These are phyloP conservation scores for Beta vulgaris DNA, from an alignment of 148 eudicot species.

Conservation along the genomic window DNA sequence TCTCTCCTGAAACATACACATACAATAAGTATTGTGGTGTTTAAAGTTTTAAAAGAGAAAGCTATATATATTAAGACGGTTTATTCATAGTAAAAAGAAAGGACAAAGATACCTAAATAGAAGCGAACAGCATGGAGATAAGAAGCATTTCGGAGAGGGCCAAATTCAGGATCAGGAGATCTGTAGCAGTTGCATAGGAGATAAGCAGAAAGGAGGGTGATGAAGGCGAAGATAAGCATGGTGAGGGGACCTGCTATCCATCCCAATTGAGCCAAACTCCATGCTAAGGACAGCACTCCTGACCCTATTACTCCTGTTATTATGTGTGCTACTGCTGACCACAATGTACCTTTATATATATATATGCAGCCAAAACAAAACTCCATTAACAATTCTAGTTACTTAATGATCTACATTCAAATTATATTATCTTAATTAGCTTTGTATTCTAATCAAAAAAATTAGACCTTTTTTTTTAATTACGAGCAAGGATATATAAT, in stretches of 20 bases:
- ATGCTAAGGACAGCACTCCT: constrained; percentile 59
- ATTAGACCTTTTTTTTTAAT: no score
- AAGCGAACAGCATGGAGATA: constrained; percentile 53
- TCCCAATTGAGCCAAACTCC: constrained; percentile 67
- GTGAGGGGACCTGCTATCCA: constrained; percentile 61
- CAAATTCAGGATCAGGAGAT: constrained; percentile 54
- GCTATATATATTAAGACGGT: no score
- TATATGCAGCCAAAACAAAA: background rate
- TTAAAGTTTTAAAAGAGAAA: no score
- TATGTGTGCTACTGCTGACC: constrained; percentile 68
- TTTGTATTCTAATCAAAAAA: no score
- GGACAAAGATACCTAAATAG: constrained; percentile 39
- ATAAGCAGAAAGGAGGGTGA: constrained; percentile 50
- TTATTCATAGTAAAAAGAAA: background rate
- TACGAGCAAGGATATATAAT: no score
- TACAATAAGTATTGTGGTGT: no score
- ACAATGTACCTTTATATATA: constrained; percentile 37
- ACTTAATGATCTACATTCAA: no score
- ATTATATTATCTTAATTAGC: no score
- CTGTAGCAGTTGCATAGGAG: constrained; percentile 55
- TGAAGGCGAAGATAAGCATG: constrained; percentile 44
- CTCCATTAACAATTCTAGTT: no score
- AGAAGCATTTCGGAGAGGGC: constrained; percentile 47
- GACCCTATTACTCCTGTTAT: constrained; percentile 72
- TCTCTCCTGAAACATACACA: constrained; percentile 44